Conservation (phyloP, 371 early-diverging fungal species). For the Parasitella parasitica region DNA sequence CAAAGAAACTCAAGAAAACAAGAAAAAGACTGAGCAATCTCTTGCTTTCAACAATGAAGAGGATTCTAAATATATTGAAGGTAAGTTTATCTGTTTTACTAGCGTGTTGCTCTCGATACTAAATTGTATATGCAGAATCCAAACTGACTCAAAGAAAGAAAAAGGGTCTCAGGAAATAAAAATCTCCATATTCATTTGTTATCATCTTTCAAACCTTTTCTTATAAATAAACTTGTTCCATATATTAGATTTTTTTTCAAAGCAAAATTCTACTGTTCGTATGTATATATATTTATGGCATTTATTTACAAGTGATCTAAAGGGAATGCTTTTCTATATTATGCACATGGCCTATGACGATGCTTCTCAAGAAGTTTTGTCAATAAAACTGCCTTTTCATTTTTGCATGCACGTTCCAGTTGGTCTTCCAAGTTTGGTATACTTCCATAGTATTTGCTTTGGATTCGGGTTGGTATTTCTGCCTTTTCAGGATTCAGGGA, state of each 20-base stretch:
- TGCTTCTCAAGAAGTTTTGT: constrained; percentile 13
- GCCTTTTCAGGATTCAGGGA: background rate
- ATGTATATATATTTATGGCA: background rate
- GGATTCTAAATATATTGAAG: constrained; percentile 64
- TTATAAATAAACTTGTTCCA: constrained; percentile 1
- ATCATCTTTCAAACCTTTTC: background rate
- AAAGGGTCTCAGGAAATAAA: constrained; percentile 12
- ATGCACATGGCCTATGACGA: constrained; percentile 1
- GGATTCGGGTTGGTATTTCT: constrained; percentile 16
- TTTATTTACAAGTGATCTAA: background rate
- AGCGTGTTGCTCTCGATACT: no score
- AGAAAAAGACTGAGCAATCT: constrained; percentile 31
- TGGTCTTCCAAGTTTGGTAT: constrained; percentile 15
- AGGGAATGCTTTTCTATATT: no score
- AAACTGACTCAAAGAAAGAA: constrained; percentile 18
- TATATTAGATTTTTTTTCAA: background rate
- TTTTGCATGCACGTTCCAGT: constrained; percentile 12
- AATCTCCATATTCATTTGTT: background rate
- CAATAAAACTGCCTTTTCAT: constrained; percentile 9
- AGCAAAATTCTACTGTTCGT: background rate
- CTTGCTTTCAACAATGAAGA: constrained; percentile 69
- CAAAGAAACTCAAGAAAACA: constrained; percentile 10
- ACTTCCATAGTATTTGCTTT: constrained; percentile 17
- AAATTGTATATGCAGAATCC: no score
- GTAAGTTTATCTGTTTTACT: constrained; percentile 12